Percentiles rank a stretch among this genome's conserved stretches.
Evolutionary conservation across 805 yeast genomes (phyloP).

Genomic region (Saturnispora dispora): DNA sequence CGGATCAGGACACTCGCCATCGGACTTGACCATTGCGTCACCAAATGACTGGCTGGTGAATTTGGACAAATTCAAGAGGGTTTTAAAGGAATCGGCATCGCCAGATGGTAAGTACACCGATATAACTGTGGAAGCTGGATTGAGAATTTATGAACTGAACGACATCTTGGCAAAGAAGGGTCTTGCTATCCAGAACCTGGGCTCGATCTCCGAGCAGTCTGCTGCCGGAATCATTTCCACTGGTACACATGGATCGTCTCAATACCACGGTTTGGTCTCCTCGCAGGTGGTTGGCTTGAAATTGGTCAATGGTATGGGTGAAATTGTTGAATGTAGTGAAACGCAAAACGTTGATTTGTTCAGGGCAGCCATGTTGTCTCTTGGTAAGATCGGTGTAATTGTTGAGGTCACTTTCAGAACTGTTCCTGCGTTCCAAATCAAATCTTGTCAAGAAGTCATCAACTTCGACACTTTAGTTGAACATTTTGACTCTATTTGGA

Average conservation of each 20-base stretch:
- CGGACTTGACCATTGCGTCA: conserved; percentile 73
- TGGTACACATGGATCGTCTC: conserved; percentile 95
- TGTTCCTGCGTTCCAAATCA: conserved; percentile 75
- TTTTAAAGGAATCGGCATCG: conserved; percentile 36
- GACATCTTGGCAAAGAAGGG: conserved; percentile 52
- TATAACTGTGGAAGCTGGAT: conserved; percentile 91
- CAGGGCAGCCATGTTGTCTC: conserved; percentile 72
- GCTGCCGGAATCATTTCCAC: conserved; percentile 94
- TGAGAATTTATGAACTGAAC: conserved; percentile 67
- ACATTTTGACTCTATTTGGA: conserved; percentile 76
- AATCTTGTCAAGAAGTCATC: conserved; percentile 74
- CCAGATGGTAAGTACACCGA: conserved; percentile 67
- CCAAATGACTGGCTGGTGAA: conserved; percentile 76
- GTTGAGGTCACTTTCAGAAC: conserved; percentile 77
- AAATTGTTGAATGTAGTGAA: conserved; percentile 57
- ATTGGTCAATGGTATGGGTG: conserved; percentile 68
- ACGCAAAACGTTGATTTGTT: conserved; percentile 57
- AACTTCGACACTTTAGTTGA: conserved; percentile 62
- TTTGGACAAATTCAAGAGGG: conserved; percentile 62
- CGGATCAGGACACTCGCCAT: conserved; percentile 95
- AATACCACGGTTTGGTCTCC: conserved; percentile 82
- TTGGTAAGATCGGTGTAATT: conserved; percentile 89
- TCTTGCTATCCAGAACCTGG: conserved; percentile 81
- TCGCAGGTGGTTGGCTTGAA: conserved; percentile 78
- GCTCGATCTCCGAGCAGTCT: conserved; percentile 89